Base-by-base conservation (phyloP, 176 grass and related monocot genomes). In the Melocanna baccifera region DNA sequence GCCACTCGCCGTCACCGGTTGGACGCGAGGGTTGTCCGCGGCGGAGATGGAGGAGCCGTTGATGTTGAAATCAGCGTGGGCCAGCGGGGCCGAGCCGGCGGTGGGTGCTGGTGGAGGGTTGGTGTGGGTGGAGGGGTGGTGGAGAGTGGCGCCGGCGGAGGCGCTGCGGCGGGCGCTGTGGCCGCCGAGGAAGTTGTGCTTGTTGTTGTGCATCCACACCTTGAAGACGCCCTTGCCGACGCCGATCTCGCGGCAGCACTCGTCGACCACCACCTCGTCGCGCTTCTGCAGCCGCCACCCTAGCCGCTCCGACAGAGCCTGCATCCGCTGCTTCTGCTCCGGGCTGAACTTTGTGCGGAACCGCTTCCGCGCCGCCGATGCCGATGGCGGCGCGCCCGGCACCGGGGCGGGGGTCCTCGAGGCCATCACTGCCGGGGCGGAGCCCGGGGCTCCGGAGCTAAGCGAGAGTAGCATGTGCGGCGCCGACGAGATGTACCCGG, bases 161-260 rank as follows among this genome's bases (percentile, higher is more conserved):
- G 66, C 26, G 81, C 36, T 56, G 75, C 75, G 87, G 75, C 75
- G 87, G 20, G 81, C 81, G 81, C 73, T 83, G 80, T 88, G 80
- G 65, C 86, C 86, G 53, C 62, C 86, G 28, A 97, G 42, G 87
- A 92, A 97, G 75, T 85, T 90, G 88, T 97, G 94, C 85, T 97
- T 97, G 85, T 97, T 97, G 90, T 97, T 97, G 86, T 94, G 94
- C 94, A 97, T 97, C 94, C 94, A 97, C 41, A 97, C 94, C 85
- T 97, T 97, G 79, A 97, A 94, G 86, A 97, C 94, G 53, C 88
- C 86, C 77, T 89, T 92, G 23, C 82, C 87, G 47, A 97, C 88
- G 66, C 92, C 95, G 36, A 97, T 94, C 76, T 91, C 90, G 32
- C 85, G 84, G 88, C 95, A 97, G 77, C 84, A 76, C 62, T 91